These are phyloP conservation scores for Ophioceras dolichostomum DNA, from an alignment of 2,329 filamentous ascomycete genomes.

Conservation along the genomic window DNA sequence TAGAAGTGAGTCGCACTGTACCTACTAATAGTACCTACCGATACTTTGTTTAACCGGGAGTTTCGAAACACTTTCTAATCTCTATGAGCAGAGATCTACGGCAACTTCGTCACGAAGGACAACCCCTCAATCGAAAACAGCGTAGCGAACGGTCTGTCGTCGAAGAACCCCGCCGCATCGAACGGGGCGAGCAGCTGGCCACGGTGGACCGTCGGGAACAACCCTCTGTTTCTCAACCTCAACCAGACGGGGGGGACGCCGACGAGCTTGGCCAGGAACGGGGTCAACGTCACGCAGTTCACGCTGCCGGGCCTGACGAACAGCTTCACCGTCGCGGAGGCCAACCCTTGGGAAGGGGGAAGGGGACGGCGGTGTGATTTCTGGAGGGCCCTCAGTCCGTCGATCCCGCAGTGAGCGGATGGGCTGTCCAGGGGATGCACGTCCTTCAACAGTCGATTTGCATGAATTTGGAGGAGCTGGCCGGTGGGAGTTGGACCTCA, in stretches of 20 bases:
- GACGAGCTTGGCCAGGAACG: slow-evolving; percentile 2
- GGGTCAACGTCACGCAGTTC: slow-evolving; percentile 7
- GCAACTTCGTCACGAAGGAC: slow-evolving; percentile 1
- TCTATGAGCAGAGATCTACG: neutral
- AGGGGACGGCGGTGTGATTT: slow-evolving; percentile 11
- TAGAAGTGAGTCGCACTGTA: too few relatives aligned
- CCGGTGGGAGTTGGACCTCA: too few relatives aligned
- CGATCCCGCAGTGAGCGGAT: neutral
- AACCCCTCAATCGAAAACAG: slow-evolving; percentile 1
- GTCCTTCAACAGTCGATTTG: too few relatives aligned
- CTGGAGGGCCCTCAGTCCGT: slow-evolving; percentile 3
- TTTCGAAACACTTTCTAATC: too few relatives aligned
- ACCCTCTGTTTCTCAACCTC: slow-evolving; percentile 7
- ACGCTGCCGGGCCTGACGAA: slow-evolving; percentile 7
- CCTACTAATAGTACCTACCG: too few relatives aligned
- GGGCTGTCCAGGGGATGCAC: too few relatives aligned
- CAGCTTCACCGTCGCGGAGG: slow-evolving; percentile 7
- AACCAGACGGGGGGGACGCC: slow-evolving; percentile 12
- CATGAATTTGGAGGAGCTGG: too few relatives aligned
- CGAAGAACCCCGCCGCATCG: neutral
- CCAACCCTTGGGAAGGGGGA: slow-evolving; percentile 12
- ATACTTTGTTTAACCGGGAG: too few relatives aligned
- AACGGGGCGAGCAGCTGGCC: slow-evolving; percentile 10
- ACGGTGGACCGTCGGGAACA: slow-evolving; percentile 3
- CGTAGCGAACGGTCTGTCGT: neutral